Percentiles rank a stretch among this genome's conserved stretches.
Evolutionary conservation across 495 filamentous ascomycete genomes (phyloP).

Genomic region (Talaromyces proteolyticus): DNA sequence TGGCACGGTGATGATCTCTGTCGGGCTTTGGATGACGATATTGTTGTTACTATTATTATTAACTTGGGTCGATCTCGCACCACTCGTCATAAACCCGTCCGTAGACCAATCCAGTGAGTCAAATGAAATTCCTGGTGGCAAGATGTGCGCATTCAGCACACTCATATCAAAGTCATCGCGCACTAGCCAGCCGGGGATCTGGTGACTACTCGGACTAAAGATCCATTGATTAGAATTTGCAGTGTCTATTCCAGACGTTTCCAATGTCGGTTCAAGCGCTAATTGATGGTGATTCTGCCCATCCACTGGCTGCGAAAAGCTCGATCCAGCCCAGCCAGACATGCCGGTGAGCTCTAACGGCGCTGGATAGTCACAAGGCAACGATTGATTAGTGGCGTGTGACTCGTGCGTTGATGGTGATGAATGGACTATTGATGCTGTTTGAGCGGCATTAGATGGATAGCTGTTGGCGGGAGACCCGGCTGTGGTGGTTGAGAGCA

Average conservation of each 20-base stretch:
- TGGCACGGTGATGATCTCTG: background rate
- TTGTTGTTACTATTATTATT: too few species aligned
- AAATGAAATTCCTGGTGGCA: background rate
- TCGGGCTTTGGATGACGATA: background rate
- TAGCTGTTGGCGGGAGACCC: background rate
- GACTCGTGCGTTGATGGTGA: background rate
- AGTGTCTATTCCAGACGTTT: background rate
- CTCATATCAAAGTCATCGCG: constrained; percentile 19
- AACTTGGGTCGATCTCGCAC: background rate
- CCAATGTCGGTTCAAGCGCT: too few species aligned
- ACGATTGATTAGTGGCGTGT: background rate
- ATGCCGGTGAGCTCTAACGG: background rate
- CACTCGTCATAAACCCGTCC: background rate
- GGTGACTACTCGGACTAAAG: constrained; percentile 5
- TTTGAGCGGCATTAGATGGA: background rate
- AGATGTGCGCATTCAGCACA: constrained; percentile 15
- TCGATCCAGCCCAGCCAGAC: background rate
- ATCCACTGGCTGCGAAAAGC: background rate
- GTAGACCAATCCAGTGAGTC: background rate
- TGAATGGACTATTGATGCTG: background rate
- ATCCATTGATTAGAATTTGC: constrained; percentile 3
- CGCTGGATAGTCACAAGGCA: background rate
- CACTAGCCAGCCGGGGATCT: constrained; percentile 14
- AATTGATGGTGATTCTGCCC: background rate
- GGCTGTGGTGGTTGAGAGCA: background rate